These are phyloP conservation scores for Monascus ruber DNA, from an alignment of 2,329 filamentous ascomycete genomes.

Conservation along the genomic window DNA sequence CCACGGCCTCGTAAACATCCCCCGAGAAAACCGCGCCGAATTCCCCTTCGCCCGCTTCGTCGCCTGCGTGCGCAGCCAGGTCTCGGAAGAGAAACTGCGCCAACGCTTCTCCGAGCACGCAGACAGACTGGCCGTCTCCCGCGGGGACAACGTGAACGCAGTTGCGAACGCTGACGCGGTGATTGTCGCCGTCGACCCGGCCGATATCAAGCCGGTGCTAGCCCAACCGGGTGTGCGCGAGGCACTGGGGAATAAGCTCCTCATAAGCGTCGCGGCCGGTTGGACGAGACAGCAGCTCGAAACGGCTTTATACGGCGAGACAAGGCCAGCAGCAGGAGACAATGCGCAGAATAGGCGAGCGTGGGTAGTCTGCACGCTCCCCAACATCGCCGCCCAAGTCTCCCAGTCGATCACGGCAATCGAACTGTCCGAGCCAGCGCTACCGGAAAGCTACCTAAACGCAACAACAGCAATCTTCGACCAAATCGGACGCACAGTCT, in stretches of 20 bases:
- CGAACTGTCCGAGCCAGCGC: conserved; percentile 34
- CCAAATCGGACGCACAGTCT: too few species aligned
- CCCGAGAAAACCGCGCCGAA: conserved; percentile 3
- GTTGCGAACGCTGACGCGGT: conserved; percentile 28
- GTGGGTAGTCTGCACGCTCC: conserved; percentile 31
- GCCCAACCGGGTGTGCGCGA: conserved; percentile 25
- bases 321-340: background rate
- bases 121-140: conserved; percentile 20
- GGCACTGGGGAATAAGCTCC: conserved; percentile 34
- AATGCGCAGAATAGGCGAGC: conserved; percentile 6
- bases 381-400: conserved; percentile 35
- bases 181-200: conserved; percentile 39
- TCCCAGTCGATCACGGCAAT: conserved; percentile 40
- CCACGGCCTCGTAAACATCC: conserved; percentile 18
- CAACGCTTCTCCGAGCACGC: conserved; percentile 19
- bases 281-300: conserved; percentile 35
- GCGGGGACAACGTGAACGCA: conserved; percentile 26
- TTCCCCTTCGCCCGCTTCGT: conserved; percentile 23
- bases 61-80: conserved; percentile 32
- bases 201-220: conserved; percentile 31
- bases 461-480: too few species aligned
- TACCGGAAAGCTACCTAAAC: conserved; percentile 27
- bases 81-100: conserved; percentile 23
- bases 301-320: conserved; percentile 19
- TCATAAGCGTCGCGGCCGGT: conserved; percentile 43